Conservation (phyloP, 352 stramenopile genomes). For the Phytophthora colocasiae region DNA sequence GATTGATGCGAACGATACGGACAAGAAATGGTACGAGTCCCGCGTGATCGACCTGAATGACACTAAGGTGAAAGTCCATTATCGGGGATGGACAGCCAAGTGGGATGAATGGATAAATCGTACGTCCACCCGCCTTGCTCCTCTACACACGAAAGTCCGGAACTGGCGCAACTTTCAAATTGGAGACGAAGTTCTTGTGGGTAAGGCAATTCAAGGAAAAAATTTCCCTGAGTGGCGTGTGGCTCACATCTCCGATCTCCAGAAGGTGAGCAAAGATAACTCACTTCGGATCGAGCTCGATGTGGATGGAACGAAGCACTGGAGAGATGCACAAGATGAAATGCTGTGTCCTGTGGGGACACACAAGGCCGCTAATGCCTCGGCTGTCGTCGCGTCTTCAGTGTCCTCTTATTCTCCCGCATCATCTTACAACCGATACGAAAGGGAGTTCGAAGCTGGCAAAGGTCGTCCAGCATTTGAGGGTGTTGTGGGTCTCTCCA, state of each 20-base stretch:
- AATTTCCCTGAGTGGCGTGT: slow-evolving; percentile 72
- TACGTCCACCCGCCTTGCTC: slow-evolving; percentile 89
- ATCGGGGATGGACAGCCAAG: slow-evolving; percentile 96
- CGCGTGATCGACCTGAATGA: slow-evolving; percentile 53
- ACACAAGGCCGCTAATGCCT: slow-evolving; percentile 62
- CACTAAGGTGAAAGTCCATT: slow-evolving; percentile 91
- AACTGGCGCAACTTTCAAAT: slow-evolving; percentile 80
- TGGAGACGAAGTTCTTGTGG: slow-evolving; percentile 61
- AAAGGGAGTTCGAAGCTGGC: slow-evolving; percentile 54
- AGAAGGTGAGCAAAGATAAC: slow-evolving; percentile 25
- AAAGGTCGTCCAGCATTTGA: slow-evolving; percentile 59
- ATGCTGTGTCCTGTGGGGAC: slow-evolving; percentile 65
- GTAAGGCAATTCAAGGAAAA: slow-evolving; percentile 38
- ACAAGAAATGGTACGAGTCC: slow-evolving; percentile 86
- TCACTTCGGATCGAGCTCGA: slow-evolving; percentile 54
- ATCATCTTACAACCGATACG: slow-evolving; percentile 45
- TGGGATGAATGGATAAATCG: slow-evolving; percentile 97
- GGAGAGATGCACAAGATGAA: slow-evolving; percentile 71
- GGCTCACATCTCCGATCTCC: slow-evolving; percentile 45
- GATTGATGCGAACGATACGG: slow-evolving; percentile 78
- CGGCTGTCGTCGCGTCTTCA: slow-evolving; percentile 14
- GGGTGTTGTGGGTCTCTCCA: slow-evolving; percentile 81
- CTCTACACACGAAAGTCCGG: slow-evolving; percentile 87
- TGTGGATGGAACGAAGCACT: slow-evolving; percentile 51
- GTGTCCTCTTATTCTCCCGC: slow-evolving; percentile 23